Evolutionary conservation across 2,329 filamentous ascomycete species (phyloP), one percentile per base, ranked within the genome.

Genomic region (Colletotrichum kahawae): DNA sequence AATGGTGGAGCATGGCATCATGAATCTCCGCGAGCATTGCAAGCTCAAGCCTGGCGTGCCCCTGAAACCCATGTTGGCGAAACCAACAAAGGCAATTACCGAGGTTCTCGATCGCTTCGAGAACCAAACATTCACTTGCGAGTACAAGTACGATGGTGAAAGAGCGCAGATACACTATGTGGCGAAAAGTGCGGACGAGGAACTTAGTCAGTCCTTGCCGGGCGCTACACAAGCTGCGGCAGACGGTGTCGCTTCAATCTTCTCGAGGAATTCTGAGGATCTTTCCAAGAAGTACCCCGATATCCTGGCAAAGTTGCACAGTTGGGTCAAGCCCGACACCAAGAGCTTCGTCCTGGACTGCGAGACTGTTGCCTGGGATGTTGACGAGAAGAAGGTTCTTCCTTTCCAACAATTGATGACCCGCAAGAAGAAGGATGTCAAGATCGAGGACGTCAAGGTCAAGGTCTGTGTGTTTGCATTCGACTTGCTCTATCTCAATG

Each of bases 371-470:
- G 97, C 95, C 1, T 98, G 97, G 96, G 97, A 99, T 83, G 90
- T 95, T n/a, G 89, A 90, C 2, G 95, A 97, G 87, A 98, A 98
- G 89, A 98, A 98, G 84, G 95, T 99, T 16, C 85, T 99, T 51
- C 97, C 97, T 1, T 99, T 99, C 88, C 97, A 99, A 84, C 95
- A 98, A 82, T 90, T 99, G 59, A 98, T 98, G 97, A 98, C 97
- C 16, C 91, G 97, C 70, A 99, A 99, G 87, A 93, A 95, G 83
- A 99, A 98, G 86, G 96, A 98, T 79, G 97, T 98, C 81, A 98
- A 98, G 83, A 89, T 95, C 9, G 96, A 98, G 82, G 96, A 98
- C 79, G 94, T 98, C 76, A 98, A 97, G 82, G 93, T 98, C 85
- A 97, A 98, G 83, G 96, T 98, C 59, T 98, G 96, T 84, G 95